Evolutionary conservation across 1,284 basidiomycete genomes (phyloP), one percentile per base, ranked within the genome.

Genomic region (Naganishia sp.): DNA sequence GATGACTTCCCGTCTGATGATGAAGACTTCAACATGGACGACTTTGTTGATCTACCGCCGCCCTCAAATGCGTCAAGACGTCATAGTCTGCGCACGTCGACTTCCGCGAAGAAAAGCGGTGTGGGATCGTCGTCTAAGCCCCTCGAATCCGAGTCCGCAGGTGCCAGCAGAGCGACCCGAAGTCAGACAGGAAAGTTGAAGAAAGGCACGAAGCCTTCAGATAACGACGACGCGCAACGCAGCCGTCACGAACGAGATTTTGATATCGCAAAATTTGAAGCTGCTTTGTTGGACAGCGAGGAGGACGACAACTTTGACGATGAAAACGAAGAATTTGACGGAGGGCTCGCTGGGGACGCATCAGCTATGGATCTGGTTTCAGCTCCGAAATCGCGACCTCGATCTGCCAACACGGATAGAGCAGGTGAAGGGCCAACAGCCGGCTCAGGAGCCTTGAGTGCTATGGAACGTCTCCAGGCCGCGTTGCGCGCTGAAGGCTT

Each of bases 181-280:
- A 52, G 65, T 28, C 61, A 62, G 45, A 49, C 49, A 13, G 51
- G 42, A 5, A 41, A 61, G 54, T 17, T 63, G 23, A n/a, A 67
- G 55, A 45, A 92, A 77, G 78, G 90, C 88, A 21, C 23, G 17
- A 67, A 88, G 70, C 69, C 87, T 84, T 42, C 87, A 81, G 75
- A 89, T 84, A 73, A 84, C 82, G 45, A 87, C 81, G 55, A 84
- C 84, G 61, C 87, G 74, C 74, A 86, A 89, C 80, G 94, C 90
- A 66, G 91, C 82, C 86, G 89, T 88, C 73, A 88, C 90, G 76
- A 92, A 42, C 75, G 75, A 47, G 75, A 75, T 39, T 70, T 71
- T 11, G 58, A 72, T n/a, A 63, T 73, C 45, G 58, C 74, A 52
- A 73, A 76, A 52, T 56, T 71, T 2, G 72, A 73, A 32, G 58